Evolutionary conservation across 306 rosid species (phyloP).

Genomic region (Cicer cuneatum): DNA sequence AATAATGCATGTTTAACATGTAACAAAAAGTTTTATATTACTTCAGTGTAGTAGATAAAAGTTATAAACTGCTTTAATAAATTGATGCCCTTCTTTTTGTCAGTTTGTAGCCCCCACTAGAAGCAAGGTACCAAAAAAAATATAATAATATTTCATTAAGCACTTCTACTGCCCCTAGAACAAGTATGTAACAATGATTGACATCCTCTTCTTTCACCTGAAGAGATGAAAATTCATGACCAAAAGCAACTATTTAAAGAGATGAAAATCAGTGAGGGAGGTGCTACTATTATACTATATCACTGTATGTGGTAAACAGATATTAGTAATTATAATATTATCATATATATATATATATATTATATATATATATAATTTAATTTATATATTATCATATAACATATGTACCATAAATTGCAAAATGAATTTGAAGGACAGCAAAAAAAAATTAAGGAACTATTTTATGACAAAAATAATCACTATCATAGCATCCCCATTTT

Average conservation of each 20-base stretch:
- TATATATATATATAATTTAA: neutral
- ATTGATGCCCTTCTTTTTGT: slow-evolving; percentile 52
- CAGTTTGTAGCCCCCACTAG: slow-evolving; percentile 61
- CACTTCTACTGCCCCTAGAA: slow-evolving; percentile 5
- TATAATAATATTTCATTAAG: slow-evolving; percentile 39
- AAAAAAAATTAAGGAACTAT: slow-evolving; percentile 20
- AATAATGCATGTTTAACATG: neutral
- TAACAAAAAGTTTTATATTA: neutral
- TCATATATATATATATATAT: no score
- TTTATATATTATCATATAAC: no score
- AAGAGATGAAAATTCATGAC: neutral
- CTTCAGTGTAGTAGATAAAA: slow-evolving; percentile 21
- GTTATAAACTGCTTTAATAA: slow-evolving; percentile 32
- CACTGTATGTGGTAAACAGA: neutral
- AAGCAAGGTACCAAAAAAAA: slow-evolving; percentile 52
- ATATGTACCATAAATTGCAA: slow-evolving; percentile 16
- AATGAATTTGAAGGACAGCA: slow-evolving; percentile 41
- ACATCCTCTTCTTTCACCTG: slow-evolving; percentile 15
- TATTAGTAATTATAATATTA: neutral
- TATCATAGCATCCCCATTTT: slow-evolving; percentile 62
- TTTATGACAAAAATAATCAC: slow-evolving; percentile 54
- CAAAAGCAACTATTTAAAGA: neutral
- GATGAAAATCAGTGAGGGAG: neutral
- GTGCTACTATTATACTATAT: neutral
- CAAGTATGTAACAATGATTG: slow-evolving; percentile 31